Conservation (phyloP, 352 stramenopile genomes). For the Phytopythium delawarense region DNA sequence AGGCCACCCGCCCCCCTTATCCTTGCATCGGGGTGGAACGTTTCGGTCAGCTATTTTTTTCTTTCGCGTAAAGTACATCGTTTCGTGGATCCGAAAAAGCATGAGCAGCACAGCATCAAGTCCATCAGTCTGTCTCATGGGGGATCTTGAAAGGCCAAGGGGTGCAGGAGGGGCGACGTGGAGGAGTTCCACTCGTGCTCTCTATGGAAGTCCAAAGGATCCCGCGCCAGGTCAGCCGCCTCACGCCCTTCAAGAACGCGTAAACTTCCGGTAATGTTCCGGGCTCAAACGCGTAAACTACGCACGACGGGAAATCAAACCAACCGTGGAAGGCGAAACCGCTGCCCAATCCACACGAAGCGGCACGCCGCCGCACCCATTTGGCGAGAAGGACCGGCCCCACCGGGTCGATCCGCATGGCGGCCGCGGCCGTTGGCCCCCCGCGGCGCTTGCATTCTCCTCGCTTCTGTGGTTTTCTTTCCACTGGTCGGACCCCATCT, state of each 20-base stretch:
- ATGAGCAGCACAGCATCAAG: background rate
- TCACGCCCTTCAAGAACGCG: background rate
- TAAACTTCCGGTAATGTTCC: background rate
- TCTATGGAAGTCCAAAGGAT: background rate
- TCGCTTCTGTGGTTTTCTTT: background rate
- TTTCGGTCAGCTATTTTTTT: constrained; percentile 19
- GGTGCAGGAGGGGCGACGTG: constrained; percentile 1
- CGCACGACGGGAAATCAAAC: background rate
- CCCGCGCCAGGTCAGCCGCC: background rate
- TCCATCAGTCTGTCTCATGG: constrained; percentile 1
- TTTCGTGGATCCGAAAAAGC: background rate
- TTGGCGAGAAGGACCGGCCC: background rate
- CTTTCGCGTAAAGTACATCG: constrained; percentile 1
- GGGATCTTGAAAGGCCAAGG: constrained; percentile 3
- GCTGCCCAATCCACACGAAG: background rate
- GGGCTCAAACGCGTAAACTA: background rate
- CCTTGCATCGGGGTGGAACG: constrained; percentile 16
- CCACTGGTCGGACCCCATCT: too few relatives aligned
- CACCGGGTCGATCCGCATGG: background rate
- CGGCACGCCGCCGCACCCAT: background rate
- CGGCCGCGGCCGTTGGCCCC: too few relatives aligned
- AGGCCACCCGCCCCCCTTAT: background rate
- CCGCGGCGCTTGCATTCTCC: background rate
- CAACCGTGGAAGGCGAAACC: background rate
- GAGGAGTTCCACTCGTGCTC: background rate